Conservation (phyloP, 768 basidiomycete species). For the Lanmaoa pseudosensibilis region DNA sequence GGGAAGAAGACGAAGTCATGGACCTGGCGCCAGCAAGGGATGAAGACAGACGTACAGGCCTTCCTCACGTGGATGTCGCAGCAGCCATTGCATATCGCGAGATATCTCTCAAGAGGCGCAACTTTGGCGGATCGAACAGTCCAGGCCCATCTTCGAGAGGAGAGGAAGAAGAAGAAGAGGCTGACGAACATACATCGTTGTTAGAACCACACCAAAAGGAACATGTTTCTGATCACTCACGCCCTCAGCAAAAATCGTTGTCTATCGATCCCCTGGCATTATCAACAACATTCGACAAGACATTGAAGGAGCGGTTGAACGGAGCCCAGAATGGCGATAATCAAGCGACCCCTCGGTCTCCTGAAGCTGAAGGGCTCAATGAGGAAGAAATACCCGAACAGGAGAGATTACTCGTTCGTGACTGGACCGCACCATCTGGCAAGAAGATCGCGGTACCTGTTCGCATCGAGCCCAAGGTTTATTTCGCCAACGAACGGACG, state of each 20-base stretch:
- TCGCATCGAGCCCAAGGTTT: conserved; percentile 97
- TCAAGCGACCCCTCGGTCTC: conserved; percentile 18
- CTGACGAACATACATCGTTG: conserved; percentile 41
- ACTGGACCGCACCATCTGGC: conserved; percentile 78
- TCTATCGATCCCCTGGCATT: conserved; percentile 88
- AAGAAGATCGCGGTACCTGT: conserved; percentile 93
- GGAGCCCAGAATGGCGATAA: conserved; percentile 31
- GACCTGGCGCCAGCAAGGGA: conserved; percentile 69
- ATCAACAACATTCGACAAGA: conserved; percentile 81
- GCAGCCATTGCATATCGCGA: conserved; percentile 89
- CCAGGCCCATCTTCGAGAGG: conserved; percentile 14
- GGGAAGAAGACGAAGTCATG: conserved; percentile 84
- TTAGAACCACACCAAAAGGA: conserved; percentile 29
- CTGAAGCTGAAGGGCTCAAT: conserved; percentile 37
- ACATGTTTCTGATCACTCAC: conserved; percentile 16
- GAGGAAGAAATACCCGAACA: conserved; percentile 40
- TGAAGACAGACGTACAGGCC: conserved; percentile 77
- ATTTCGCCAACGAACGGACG: conserved; percentile 94
- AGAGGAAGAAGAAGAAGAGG: conserved; percentile 30
- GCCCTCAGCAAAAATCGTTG: conserved; percentile 37
- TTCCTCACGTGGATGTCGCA: conserved; percentile 70
- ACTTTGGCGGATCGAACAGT: conserved; percentile 7
- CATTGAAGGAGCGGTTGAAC: conserved; percentile 65
- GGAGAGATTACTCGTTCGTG: conserved; percentile 60
- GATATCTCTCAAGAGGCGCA: conserved; percentile 62